These are phyloP conservation scores for Pseudogymnoascus sp. DNA, from an alignment of 2,329 filamentous ascomycete genomes.

Conservation along the genomic window DNA sequence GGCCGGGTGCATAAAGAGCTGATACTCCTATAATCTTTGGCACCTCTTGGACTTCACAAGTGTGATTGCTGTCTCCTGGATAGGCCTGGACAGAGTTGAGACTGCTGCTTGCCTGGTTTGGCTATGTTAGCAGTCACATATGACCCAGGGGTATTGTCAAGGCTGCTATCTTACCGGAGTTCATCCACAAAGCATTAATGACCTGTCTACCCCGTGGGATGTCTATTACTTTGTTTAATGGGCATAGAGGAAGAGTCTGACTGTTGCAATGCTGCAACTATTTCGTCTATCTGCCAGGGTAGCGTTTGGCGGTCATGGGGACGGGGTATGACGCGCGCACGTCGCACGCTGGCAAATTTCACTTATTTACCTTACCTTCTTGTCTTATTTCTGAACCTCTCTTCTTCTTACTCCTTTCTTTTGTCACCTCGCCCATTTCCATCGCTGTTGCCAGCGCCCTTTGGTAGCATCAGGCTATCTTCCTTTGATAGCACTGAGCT, in stretches of 20 bases:
- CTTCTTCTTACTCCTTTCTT: neutral
- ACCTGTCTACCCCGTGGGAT: neutral
- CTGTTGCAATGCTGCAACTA: neutral
- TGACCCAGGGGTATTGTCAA: neutral
- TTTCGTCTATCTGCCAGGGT: neutral
- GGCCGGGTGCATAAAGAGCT: neutral
- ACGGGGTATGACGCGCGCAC: constrained; percentile 5
- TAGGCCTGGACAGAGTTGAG: neutral
- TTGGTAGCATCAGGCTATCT: neutral
- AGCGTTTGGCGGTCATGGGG: constrained; percentile 1
- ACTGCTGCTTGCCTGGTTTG: neutral
- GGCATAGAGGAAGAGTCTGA: neutral
- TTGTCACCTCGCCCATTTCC: neutral
- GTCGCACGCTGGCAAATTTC: constrained; percentile 3
- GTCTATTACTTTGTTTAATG: constrained; percentile 2
- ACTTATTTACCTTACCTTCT: constrained; percentile 1
- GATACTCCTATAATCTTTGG: neutral
- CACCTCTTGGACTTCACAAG: neutral
- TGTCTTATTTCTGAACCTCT: neutral
- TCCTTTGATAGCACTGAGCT: neutral
- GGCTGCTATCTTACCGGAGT: neutral
- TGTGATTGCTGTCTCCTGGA: neutral
- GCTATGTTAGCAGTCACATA: neutral
- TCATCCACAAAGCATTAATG: neutral
- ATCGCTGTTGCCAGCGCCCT: neutral